Evolutionary conservation across 257 asterid species (phyloP).

Genomic region (Pogostemon cablin): DNA sequence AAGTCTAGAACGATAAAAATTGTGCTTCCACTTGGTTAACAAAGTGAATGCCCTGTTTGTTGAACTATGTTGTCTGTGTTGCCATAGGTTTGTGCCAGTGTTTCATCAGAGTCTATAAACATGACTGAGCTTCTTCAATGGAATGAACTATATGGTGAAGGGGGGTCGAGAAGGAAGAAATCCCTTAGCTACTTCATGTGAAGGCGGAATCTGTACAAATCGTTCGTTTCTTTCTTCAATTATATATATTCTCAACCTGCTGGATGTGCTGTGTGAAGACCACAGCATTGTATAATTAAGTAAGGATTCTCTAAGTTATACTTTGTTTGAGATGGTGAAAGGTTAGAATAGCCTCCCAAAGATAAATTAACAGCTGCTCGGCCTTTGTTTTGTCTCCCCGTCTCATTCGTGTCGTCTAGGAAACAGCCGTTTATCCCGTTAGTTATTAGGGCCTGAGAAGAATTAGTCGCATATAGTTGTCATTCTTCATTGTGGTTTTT

Average conservation of each 20-base stretch:
- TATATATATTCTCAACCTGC: conserved; percentile 22
- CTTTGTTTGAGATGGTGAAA: conserved; percentile 43
- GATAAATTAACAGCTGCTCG: conserved; percentile 34
- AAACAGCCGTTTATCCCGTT: conserved; percentile 19
- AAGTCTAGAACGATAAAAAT: conserved; percentile 20
- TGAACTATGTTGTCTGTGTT: not conserved
- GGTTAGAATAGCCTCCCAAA: conserved; percentile 39
- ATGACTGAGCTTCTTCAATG: conserved; percentile 80
- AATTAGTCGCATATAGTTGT: conserved; percentile 34
- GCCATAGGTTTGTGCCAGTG: conserved; percentile 74
- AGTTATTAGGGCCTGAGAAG: conserved; percentile 32
- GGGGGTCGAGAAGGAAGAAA: conserved; percentile 73
- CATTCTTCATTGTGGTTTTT: conserved; percentile 16
- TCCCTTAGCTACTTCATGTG: conserved; percentile 84
- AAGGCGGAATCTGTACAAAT: conserved; percentile 36
- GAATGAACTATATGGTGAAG: conserved; percentile 89
- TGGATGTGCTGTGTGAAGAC: conserved; percentile 34
- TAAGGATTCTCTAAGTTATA: conserved; percentile 39
- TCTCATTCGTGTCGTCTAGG: conserved; percentile 32
- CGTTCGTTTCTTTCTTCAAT: not conserved
- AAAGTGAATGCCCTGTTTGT: not conserved
- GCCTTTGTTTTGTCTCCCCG: conserved; percentile 48
- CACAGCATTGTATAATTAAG: conserved; percentile 45
- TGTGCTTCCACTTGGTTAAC: not conserved
- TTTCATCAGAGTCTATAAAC: conserved; percentile 73